Percentiles rank a stretch among this genome's conserved stretches.
phyloP scores from a whole-genome alignment of 768 basidiomycete species.

The Lentinula sp. region DNA sequence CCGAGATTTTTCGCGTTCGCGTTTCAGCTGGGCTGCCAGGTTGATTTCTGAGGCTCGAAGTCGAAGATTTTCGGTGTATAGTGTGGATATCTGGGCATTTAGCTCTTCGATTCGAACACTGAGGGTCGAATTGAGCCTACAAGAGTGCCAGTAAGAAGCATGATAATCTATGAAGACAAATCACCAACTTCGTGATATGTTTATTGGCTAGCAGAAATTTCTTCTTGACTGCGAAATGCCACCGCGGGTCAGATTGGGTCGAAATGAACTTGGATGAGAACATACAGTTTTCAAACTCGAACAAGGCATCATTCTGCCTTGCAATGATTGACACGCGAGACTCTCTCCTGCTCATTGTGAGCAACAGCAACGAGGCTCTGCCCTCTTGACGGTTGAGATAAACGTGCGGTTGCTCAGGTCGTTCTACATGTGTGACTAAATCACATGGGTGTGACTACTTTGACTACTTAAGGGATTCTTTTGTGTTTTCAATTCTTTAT shows the following conservation, averaged over 20 bases:
- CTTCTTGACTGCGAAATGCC: constrained; percentile 70
- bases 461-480: no score
- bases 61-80: constrained; percentile 79
- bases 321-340: constrained; percentile 57
- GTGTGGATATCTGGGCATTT: constrained; percentile 74
- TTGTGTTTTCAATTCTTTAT: background rate
- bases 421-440: background rate
- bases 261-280: constrained; percentile 13
- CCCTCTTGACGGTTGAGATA: constrained; percentile 5
- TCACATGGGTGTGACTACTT: background rate
- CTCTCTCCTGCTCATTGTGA: constrained; percentile 51
- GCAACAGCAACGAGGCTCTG: background rate
- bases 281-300: constrained; percentile 84
- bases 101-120: constrained; percentile 82
- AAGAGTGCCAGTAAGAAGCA: constrained; percentile 5
- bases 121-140: constrained; percentile 78
- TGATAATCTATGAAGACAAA: background rate
- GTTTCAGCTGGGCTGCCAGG: constrained; percentile 69
- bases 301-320: constrained; percentile 73
- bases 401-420: background rate
- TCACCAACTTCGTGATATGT: constrained; percentile 78
- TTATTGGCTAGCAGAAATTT: constrained; percentile 88
- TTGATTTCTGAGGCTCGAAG: constrained; percentile 78
- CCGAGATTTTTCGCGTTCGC: constrained; percentile 71
- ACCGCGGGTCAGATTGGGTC: constrained; percentile 17